Base-by-base conservation (phyloP, 2,329 filamentous ascomycete species). In the Colletotrichum incanum region DNA sequence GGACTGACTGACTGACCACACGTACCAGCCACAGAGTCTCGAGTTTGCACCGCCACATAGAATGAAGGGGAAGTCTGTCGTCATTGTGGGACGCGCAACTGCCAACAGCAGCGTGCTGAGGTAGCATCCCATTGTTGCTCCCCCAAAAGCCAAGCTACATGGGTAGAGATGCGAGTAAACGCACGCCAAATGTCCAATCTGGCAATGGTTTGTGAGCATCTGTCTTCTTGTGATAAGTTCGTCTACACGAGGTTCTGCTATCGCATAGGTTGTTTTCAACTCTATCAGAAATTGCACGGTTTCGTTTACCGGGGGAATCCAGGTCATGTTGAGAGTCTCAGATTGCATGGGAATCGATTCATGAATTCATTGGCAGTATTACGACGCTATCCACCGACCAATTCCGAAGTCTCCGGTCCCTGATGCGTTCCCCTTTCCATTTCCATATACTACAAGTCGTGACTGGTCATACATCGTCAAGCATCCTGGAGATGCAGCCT, bases 61-160 rank as follows among this genome's bases (percentile, higher is more conserved):
- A 72, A 72, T 16, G 37, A 39, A 26, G 59, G 59, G 65, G 70
- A 72, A 72, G 60, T 43, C 52, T 70, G 65, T 72, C 70, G 70
- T 72, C 70, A 72, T 72, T 69, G 65, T 65, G 70, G 68, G 65
- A 69, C 70, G 39, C 59, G 47, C 39, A 72, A 60, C 23, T 39
- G 52, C 50, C 47, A 50, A 50, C 47, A 31, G 45, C 65, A 64
- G 52, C 59, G 65, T 63, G 26, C 14, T 23, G 16, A 43, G 23
- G 16, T 14, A 23, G 4, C 31, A 9, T 50, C 23, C 8, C 45
- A 50, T 62, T 20, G 7, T 20, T 49, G 7, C 34, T 26, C 11
- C 23, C 18, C 16, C 18, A 20, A 45, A 18, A 34, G 31, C n/a
- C 31, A 62, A 37, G 31, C 26, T 45, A 2, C 45, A 63, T 63